phyloP scores from a whole-genome alignment of 2,329 filamentous ascomycete genomes.

The Ophiostoma sp. region DNA sequence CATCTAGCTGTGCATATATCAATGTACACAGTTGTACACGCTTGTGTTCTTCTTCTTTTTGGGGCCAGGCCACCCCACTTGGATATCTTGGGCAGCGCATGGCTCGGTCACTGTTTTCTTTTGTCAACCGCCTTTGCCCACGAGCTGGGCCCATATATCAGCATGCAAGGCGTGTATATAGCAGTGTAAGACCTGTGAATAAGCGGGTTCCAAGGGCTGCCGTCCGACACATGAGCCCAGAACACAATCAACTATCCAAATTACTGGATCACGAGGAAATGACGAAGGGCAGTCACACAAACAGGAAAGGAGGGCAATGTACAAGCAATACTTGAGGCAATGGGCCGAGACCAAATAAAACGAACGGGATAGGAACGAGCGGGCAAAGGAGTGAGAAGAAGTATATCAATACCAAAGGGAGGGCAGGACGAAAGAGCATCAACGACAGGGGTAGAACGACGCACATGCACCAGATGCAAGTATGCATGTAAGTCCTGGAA shows the following conservation, averaged over 20 bases:
- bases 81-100: not conserved
- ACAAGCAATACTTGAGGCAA: not conserved
- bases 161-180: slow-evolving; percentile 12
- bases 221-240: not conserved
- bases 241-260: not conserved
- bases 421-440: not conserved
- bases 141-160: slow-evolving; percentile 11
- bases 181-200: not conserved
- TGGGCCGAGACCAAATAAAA: not conserved
- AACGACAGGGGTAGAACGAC: slow-evolving; percentile 1
- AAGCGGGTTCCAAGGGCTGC: slow-evolving; percentile 11
- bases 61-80: slow-evolving; percentile 3
- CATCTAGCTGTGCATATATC: not conserved
- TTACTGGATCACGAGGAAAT: slow-evolving; percentile 9
- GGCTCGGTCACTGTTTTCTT: not conserved
- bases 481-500: slow-evolving; percentile 1
- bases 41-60: slow-evolving; percentile 1
- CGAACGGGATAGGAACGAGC: not conserved
- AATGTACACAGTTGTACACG: not conserved
- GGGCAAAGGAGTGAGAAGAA: not conserved
- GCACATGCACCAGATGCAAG: not conserved
- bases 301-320: not conserved
- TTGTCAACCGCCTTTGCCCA: slow-evolving; percentile 3
- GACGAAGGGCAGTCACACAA: not conserved
- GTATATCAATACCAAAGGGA: not conserved